phyloP scores from a whole-genome alignment of 805 yeast genomes.

The Kuraishia hungarica region DNA sequence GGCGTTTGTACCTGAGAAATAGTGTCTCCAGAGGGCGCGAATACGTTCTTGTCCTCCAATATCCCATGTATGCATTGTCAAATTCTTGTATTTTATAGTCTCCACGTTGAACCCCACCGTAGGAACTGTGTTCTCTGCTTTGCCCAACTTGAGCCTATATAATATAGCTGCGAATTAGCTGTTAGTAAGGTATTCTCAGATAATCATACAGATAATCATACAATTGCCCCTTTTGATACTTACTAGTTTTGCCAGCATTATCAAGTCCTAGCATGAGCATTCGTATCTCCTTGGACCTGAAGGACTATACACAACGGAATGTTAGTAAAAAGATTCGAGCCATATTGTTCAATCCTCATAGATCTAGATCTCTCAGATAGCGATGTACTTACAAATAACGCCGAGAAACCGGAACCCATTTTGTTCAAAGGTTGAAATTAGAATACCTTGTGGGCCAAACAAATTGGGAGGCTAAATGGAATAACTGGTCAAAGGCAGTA shows the following conservation, averaged over 20 bases:
- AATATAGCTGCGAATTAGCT: constrained; percentile 41
- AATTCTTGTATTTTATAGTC: constrained; percentile 36
- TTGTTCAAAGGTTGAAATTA: neutral
- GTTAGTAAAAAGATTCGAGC: neutral
- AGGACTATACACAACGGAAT: neutral
- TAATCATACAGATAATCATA: neutral
- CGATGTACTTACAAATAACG: neutral
- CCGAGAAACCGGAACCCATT: neutral
- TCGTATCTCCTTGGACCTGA: constrained; percentile 20
- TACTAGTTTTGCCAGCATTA: constrained; percentile 82
- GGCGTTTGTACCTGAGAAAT: constrained; percentile 89
- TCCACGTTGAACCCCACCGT: constrained; percentile 89
- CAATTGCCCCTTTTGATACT: constrained; percentile 10
- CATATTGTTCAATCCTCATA: no score
- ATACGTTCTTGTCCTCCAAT: constrained; percentile 94
- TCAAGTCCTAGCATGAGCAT: constrained; percentile 89
- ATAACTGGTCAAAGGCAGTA: no score
- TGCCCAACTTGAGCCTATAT: constrained; percentile 75
- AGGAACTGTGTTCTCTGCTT: constrained; percentile 73
- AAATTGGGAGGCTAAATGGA: no score
- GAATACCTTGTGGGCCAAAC: no score
- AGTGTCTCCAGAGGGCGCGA: constrained; percentile 92
- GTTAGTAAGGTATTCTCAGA: constrained; percentile 2
- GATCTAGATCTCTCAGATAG: no score
- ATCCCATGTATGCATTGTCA: constrained; percentile 60